Evolutionary conservation across 768 basidiomycete species (phyloP).

Genomic region (Pluteus cervinus): DNA sequence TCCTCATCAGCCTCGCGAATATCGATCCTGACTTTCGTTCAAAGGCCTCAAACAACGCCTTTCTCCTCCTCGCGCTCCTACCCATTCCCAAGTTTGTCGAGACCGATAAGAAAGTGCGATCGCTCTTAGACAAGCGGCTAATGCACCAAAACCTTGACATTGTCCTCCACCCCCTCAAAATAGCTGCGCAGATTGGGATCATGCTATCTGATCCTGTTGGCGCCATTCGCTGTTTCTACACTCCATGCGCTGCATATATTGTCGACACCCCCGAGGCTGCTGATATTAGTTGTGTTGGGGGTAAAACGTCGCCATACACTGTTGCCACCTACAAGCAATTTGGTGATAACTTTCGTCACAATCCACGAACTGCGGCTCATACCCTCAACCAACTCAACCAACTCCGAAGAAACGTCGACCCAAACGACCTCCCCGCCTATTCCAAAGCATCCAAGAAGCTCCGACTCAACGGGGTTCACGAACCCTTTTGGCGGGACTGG

Average conservation of each 20-base stretch:
- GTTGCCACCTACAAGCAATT: constrained; percentile 22
- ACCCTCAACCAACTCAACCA: no score
- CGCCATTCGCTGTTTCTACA: constrained; percentile 14
- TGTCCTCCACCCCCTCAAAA: constrained; percentile 20
- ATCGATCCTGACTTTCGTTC: constrained; percentile 19
- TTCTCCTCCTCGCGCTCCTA: constrained; percentile 18
- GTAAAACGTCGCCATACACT: constrained; percentile 23
- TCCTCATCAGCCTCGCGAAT: constrained; percentile 25
- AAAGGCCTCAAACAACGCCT: constrained; percentile 23
- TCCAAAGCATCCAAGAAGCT: constrained; percentile 13
- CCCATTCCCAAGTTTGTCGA: constrained; percentile 23
- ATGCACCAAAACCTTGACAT: constrained; percentile 23
- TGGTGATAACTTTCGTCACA: constrained; percentile 21
- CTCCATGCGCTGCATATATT: constrained; percentile 21
- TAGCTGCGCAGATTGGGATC: constrained; percentile 16
- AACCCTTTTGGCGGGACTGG: constrained; percentile 33
- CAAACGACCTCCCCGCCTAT: constrained; percentile 20
- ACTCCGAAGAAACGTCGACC: no score
- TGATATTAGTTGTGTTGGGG: constrained; percentile 18
- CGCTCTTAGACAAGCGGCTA: constrained; percentile 18
- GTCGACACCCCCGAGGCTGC: constrained; percentile 25
- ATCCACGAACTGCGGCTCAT: constrained; percentile 11
- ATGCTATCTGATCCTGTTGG: constrained; percentile 23
- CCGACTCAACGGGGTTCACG: constrained; percentile 23
- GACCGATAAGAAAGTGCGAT: constrained; percentile 12